Percentiles rank a stretch among this genome's conserved stretches.
phyloP scores from a whole-genome alignment of 2,329 filamentous ascomycete species.

The Neofusicoccum cordaticola region DNA sequence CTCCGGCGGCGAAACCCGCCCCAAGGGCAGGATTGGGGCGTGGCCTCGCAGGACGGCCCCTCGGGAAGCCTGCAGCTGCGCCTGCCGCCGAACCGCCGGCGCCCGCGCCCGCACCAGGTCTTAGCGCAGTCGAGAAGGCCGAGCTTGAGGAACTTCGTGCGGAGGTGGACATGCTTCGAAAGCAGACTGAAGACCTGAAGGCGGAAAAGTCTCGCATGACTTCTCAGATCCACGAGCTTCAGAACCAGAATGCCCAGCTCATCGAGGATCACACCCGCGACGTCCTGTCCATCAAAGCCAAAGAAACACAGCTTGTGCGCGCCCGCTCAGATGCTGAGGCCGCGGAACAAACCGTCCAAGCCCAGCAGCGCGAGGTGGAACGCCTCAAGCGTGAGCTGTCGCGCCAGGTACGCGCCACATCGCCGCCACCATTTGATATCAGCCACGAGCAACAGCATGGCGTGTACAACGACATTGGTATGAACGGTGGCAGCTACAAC shows the following conservation, averaged over 20 bases:
- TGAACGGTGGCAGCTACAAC: conserved; percentile 58
- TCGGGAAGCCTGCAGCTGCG: conserved; percentile 63
- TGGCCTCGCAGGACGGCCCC: conserved; percentile 79
- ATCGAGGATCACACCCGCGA: conserved; percentile 97
- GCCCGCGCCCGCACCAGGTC: conserved; percentile 56
- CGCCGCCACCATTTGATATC: conserved; percentile 51
- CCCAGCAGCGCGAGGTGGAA: conserved; percentile 83
- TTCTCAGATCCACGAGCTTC: conserved; percentile 88
- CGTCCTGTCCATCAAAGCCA: conserved; percentile 93
- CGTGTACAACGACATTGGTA: conserved; percentile 52
- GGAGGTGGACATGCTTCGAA: conserved; percentile 74
- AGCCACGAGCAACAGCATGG: conserved; percentile 32
- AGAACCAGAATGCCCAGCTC: conserved; percentile 92
- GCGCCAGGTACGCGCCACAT: conserved; percentile 53
- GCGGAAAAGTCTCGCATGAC: conserved; percentile 77
- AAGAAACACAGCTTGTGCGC: conserved; percentile 93
- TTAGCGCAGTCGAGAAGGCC: conserved; percentile 79
- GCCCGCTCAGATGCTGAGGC: conserved; percentile 87
- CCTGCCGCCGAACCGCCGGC: conserved; percentile 45
- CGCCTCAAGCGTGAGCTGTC: conserved; percentile 82
- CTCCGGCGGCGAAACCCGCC: conserved; percentile 45
- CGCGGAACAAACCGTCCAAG: conserved; percentile 80
- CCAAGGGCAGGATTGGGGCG: conserved; percentile 65
- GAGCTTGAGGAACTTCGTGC: conserved; percentile 85
- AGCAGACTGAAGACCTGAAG: conserved; percentile 75